phyloP scores from a whole-genome alignment of 2,329 filamentous ascomycete species.

The Stachybotrys elegans region DNA sequence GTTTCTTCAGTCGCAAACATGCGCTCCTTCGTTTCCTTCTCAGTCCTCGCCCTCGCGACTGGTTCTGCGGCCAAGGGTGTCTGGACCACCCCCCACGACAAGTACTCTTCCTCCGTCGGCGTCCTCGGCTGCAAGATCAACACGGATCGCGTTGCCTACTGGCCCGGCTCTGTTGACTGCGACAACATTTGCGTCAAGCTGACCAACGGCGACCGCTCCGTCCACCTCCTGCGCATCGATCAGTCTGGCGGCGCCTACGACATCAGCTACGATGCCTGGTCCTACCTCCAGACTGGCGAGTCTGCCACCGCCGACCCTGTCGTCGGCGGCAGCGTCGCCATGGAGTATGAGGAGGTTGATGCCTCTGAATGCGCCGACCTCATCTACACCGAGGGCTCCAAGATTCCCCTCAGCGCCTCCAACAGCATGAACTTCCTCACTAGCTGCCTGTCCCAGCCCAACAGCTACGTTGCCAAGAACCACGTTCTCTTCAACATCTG shows the following conservation, averaged over 20 bases:
- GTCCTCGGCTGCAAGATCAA: slow-evolving; percentile 52
- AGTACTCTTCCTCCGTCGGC: slow-evolving; percentile 46
- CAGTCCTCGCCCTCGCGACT: background rate
- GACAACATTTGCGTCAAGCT: slow-evolving; percentile 46
- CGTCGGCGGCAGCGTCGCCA: slow-evolving; percentile 36
- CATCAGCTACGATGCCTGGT: slow-evolving; percentile 51
- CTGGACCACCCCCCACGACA: slow-evolving; percentile 40
- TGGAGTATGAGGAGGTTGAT: slow-evolving; percentile 34
- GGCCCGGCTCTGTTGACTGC: slow-evolving; percentile 43
- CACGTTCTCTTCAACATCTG: slow-evolving; percentile 39
- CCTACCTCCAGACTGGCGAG: slow-evolving; percentile 40
- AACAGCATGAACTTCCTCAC: slow-evolving; percentile 41
- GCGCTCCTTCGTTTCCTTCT: background rate
- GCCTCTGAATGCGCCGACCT: slow-evolving; percentile 36
- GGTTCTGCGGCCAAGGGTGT: slow-evolving; percentile 2
- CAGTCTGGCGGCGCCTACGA: slow-evolving; percentile 46
- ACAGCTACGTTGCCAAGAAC: slow-evolving; percentile 38
- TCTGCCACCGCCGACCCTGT: slow-evolving; percentile 32
- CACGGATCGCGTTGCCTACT: slow-evolving; percentile 51
- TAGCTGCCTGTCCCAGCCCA: slow-evolving; percentile 25
- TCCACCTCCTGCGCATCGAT: slow-evolving; percentile 52
- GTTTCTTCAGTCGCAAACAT: background rate
- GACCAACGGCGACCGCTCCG: slow-evolving; percentile 34
- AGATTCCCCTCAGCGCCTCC: slow-evolving; percentile 29
- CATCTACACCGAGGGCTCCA: slow-evolving; percentile 29